Base-by-base conservation (phyloP, 208 protist genomes). In the Vickermania ingenoplastis region DNA sequence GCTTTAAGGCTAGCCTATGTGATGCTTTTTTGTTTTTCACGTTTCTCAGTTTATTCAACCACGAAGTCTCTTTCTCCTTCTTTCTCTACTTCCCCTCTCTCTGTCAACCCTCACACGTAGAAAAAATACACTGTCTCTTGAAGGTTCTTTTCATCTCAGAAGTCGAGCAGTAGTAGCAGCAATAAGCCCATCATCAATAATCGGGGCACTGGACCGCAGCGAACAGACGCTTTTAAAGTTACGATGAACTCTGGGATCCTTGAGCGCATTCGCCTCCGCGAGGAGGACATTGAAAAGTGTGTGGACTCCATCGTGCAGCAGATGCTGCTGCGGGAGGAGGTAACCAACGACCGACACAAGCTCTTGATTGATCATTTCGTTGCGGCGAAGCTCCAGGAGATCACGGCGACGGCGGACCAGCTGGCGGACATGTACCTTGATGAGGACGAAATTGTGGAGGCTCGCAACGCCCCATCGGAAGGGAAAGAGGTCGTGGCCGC, bases 301-400 rank as follows among this genome's bases (percentile, higher is more conserved):
- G 61, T 91, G 31, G 80, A 94, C 57, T 87, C 78, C 61, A 80
- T 94, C 50, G 82, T 90, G 13, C 88, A 90, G 61, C 88, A 94
- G 59, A 70, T 75, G n/a, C 57, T 94, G 7, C 78, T 91, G 28
- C 51, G 49, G 0, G 68, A 75, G 31, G 55, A 60, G 25, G 74
- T 90, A 36, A 77, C 68, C 3, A 86, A 92, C 49, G 69, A 62
- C 14, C 80, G 85, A 5, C 88, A 94, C 51, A 77, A 73, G 49
- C 80, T 92, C 24, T 70, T 92, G 7, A 55, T 81, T 0, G 82
- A 92, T 57, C 80, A 92, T 70, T 94, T 94, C 63, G 77, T 73
- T 2, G 21, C 87, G 14, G 71, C 79, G 56, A 73, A 92, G 63
- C 67, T 72, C 0, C 67, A 73, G 27, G 31, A 75, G 7, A 78